phyloP scores from a whole-genome alignment of 345 rosid genomes.

The Erysimum cheiranthoides region DNA sequence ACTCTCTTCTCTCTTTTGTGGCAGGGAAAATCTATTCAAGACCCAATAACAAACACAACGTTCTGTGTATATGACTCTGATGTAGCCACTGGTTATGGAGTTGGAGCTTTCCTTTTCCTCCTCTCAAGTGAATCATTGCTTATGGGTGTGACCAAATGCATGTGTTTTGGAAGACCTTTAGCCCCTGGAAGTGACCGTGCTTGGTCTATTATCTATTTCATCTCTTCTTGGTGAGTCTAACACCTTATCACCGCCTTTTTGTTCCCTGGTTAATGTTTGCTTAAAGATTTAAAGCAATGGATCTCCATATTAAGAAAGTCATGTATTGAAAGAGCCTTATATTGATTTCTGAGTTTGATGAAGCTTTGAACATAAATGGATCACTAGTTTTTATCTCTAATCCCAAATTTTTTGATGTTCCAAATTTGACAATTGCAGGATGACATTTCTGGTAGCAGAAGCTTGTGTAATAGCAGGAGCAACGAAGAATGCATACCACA shows the following conservation, averaged over 20 bases:
- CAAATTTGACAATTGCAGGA: conserved; percentile 51
- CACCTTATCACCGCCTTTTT: no score
- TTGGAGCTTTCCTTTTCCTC: conserved; percentile 90
- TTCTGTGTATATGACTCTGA: conserved; percentile 86
- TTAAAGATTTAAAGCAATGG: background rate
- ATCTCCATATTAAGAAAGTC: background rate
- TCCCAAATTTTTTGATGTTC: background rate
- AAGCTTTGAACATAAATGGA: background rate
- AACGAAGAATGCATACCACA: conserved; percentile 87
- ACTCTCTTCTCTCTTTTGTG: conserved; percentile 16
- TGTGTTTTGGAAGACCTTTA: conserved; percentile 94
- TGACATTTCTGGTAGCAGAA: conserved; percentile 84
- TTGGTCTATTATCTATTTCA: conserved; percentile 92
- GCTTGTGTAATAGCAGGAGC: conserved; percentile 96
- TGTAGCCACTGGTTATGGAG: conserved; percentile 96
- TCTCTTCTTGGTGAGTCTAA: conserved; percentile 72
- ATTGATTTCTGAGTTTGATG: background rate
- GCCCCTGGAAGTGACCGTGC: conserved; percentile 84
- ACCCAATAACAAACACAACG: conserved; percentile 56
- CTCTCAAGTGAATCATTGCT: conserved; percentile 83
- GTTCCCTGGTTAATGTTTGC: no score
- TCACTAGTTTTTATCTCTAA: background rate
- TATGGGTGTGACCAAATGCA: conserved; percentile 94
- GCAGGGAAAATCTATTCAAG: conserved; percentile 64
- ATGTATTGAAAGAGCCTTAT: conserved; percentile 4